Evolutionary conservation across 106 monocot genomes (phyloP), one percentile per base, ranked within the genome.

Genomic region (Gastrodia elata): DNA sequence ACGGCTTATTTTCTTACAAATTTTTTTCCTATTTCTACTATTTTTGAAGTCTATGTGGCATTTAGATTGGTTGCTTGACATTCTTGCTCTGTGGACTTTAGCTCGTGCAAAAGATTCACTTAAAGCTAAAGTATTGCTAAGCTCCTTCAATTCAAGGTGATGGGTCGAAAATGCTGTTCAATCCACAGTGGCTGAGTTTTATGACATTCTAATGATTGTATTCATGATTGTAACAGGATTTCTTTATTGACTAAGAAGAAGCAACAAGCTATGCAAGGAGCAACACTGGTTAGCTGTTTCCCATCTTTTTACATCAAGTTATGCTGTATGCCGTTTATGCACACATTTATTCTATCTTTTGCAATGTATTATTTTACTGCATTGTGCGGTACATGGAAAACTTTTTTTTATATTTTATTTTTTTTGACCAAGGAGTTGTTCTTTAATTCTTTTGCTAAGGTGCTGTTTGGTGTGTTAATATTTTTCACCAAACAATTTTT

Each of bases 11-110:
- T 67, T 67, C 37, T 67, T 65, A 65, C 65, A 40, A 24, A 2
- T 39, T 40, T 24, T 26, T 38, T 28, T 39, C 26, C 43, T 73
- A 18, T 79, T 41, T 71, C 49, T 39, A n/a, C 6, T 38, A 46
- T 52, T 38, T 70, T 46, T 82, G 71, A 73, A 94, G 93, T 82
- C 85, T 58, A 57, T 64, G 42, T 94, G 94, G 94, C 84, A 91
- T 73, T 38, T 82, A 48, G 90, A 91, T 33, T 94, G 94, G 90
- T 68, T 86, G 40, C 82, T 90, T 79, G 94, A 94, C 81, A 57
- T 94, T 36, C 74, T 94, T 40, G 84, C 72, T 75, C 8, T 94
- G 7, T 94, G 94, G 94, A 88, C 90, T 64, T 76, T 94, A 64
- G 25, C 86, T 81, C 71, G 73, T 69, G 79, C 74, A 44, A 74